Evolutionary conservation across 2,329 filamentous ascomycete genomes (phyloP).

Genomic region (Paraphoma chrysanthemicola): DNA sequence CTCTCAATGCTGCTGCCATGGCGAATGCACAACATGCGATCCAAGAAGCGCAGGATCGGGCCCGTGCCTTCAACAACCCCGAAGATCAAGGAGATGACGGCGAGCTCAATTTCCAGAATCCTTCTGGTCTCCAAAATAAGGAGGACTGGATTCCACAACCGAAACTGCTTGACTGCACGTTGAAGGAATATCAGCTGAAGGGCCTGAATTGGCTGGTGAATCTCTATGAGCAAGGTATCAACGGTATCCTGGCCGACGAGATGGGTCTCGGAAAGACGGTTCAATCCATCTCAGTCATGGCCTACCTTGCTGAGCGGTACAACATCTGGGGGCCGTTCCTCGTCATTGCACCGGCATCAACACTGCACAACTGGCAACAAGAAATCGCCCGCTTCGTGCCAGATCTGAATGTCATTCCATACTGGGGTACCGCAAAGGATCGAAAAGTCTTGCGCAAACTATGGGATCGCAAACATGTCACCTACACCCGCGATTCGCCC

Average conservation of each 20-base stretch:
- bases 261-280: conserved; percentile 99
- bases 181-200: conserved; percentile 99
- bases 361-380: conserved; percentile 99
- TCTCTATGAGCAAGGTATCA: conserved; percentile 98
- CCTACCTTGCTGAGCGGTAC: conserved; percentile 94
- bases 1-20: conserved; percentile 81
- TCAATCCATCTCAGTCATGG: conserved; percentile 99
- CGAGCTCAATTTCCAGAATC: conserved; percentile 99
- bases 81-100: conserved; percentile 70
- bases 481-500: conserved; percentile 88
- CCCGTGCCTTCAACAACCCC: conserved; percentile 84
- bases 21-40: conserved; percentile 97
- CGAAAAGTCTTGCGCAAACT: conserved; percentile 97
- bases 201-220: conserved; percentile 99
- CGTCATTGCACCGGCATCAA: conserved; percentile 94
- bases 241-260: conserved; percentile 96
- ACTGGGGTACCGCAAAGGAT: conserved; percentile 95
- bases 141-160: conserved; percentile 83
- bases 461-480: conserved; percentile 98
- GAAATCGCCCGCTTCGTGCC: conserved; percentile 96
- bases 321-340: conserved; percentile 98
- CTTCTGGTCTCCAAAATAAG: conserved; percentile 90
- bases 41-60: conserved; percentile 90
- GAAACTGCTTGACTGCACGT: conserved; percentile 87
- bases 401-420: conserved; percentile 91